Evolutionary conservation across 805 yeast species (phyloP), one percentile per base, ranked within the genome.

Genomic region (Metschnikowia vanudenii): DNA sequence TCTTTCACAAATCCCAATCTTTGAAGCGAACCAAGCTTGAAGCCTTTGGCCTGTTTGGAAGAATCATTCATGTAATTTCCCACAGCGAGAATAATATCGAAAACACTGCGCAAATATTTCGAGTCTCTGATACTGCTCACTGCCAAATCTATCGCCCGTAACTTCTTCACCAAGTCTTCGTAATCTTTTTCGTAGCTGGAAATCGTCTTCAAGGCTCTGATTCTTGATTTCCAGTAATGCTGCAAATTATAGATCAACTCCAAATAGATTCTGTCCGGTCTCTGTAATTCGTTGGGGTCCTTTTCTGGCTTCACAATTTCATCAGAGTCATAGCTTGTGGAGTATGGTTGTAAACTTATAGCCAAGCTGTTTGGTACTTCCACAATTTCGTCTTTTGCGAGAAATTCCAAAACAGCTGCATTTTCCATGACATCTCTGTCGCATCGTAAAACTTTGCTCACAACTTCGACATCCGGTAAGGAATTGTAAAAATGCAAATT

Each of bases 171-270:
- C 29, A 91, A 68, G 46, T 86, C 94, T 22, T 73, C 70, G 63
- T 88, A 90, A 47, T 94, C 98, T 54, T 79, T 84, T 54, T 87
- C 88, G 63, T 78, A 89, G 1, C 82, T 76, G 38, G 85, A 80
- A 9, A 82, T 74, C 12, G 91, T 76, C 41, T 81, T 72, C 44
- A 94, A 65, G 0, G 97, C 96, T 51, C 96, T 73, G 68, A 92
- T 85, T 62, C 99, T 79, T 1, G 96, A 81, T 51, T 83, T 80
- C 99, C 99, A 95, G 63, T 94, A 94, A 52, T 82, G 82, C 53
- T 86, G 86, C 57, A 94, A 68, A 56, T 94, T 89, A 63, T 83
- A 88, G 58, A 90, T 84, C 45, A 91, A 73, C 58, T 87, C 96
- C 53, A 95, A 68, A 59, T 81, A 94, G 5, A 94, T 69, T 57